These are phyloP conservation scores for Cercospora janseana DNA, from an alignment of 2,329 filamentous ascomycete species.

Conservation along the genomic window DNA sequence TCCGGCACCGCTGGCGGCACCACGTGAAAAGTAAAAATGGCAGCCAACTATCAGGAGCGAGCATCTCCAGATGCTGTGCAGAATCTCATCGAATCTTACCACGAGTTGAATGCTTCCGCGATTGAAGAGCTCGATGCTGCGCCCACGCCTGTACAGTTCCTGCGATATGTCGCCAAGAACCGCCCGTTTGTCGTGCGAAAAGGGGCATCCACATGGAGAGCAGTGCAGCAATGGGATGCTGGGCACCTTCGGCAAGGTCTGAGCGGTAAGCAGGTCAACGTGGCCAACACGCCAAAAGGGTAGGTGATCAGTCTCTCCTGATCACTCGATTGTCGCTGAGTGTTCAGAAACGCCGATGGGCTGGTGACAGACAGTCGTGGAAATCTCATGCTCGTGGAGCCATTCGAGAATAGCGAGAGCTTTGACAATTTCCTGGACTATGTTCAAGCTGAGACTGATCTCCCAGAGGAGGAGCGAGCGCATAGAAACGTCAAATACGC, in stretches of 20 bases:
- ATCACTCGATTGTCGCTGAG: slow-evolving; percentile 5
- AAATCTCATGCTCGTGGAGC: slow-evolving; percentile 62
- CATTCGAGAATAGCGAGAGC: slow-evolving; percentile 62
- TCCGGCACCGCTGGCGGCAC: too few relatives aligned
- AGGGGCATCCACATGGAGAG: slow-evolving; percentile 63
- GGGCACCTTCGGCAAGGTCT: slow-evolving; percentile 59
- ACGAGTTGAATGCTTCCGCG: slow-evolving; percentile 64
- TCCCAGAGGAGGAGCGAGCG: not conserved
- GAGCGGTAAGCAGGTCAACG: slow-evolving; percentile 61
- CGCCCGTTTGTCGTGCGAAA: slow-evolving; percentile 68
- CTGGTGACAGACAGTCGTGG: slow-evolving; percentile 63
- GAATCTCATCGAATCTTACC: slow-evolving; percentile 63
- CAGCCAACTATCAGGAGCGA: not conserved
- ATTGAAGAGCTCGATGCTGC: slow-evolving; percentile 62
- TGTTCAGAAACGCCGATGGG: slow-evolving; percentile 53
- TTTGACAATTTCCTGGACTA: slow-evolving; percentile 64
- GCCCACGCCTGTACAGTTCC: slow-evolving; percentile 74
- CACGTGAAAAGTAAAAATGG: not conserved
- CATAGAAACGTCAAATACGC: slow-evolving; percentile 60
- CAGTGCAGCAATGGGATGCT: slow-evolving; percentile 61
- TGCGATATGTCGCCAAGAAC: slow-evolving; percentile 72
- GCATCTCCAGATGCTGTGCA: not conserved
- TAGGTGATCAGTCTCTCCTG: slow-evolving; percentile 39
- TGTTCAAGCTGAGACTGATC: slow-evolving; percentile 50
- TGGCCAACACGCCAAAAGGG: slow-evolving; percentile 74